phyloP scores from a whole-genome alignment of 768 basidiomycete species.

The Auriscalpium microsporum region DNA sequence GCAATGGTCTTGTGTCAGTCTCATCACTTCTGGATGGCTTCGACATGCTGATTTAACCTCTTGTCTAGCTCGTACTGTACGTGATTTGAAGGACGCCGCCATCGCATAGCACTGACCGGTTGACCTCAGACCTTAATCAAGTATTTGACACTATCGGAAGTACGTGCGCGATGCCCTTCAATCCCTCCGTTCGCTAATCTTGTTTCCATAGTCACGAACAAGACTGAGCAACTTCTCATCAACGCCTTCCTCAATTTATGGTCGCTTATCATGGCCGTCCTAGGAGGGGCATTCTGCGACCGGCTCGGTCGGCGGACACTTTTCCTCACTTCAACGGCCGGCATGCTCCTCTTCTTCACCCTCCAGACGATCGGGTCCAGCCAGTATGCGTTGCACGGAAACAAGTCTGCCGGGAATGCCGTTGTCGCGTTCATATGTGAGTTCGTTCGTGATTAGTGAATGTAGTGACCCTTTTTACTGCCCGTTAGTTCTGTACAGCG shows the following conservation, averaged over 20 bases:
- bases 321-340: constrained; percentile 40
- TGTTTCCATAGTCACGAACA: constrained; percentile 29
- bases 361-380: constrained; percentile 31
- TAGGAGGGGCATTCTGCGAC: constrained; percentile 41
- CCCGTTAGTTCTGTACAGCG: constrained; percentile 25
- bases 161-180: constrained; percentile 9
- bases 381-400: constrained; percentile 22
- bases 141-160: constrained; percentile 45
- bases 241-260: constrained; percentile 49
- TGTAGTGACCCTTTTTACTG: constrained; percentile 28
- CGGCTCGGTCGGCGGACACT: constrained; percentile 40
- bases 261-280: constrained; percentile 46
- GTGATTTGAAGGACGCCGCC: not conserved
- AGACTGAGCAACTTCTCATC: constrained; percentile 34
- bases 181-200: not conserved
- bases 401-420: constrained; percentile 29
- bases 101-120: no score
- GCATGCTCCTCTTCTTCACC: constrained; percentile 34
- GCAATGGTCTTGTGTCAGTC: constrained; percentile 25
- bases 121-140: constrained; percentile 37
- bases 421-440: constrained; percentile 39
- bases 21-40: not conserved
- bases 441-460: constrained; percentile 4
- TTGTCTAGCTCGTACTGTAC: not conserved
- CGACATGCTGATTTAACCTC: no score